These are phyloP conservation scores for Leptodermis oblonga DNA, from an alignment of 257 asterid genomes.

Conservation along the genomic window DNA sequence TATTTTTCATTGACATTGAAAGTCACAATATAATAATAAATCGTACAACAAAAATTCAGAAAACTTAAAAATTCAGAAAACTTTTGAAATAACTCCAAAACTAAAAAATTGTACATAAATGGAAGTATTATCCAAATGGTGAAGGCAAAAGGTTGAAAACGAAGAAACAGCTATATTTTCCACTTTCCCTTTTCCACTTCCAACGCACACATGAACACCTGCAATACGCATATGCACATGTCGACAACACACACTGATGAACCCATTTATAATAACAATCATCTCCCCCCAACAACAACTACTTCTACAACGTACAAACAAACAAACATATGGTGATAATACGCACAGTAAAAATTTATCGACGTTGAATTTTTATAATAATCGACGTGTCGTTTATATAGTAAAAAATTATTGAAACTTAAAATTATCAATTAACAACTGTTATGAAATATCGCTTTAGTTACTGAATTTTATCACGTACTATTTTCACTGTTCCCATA, in stretches of 20 bases:
- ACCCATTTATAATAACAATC: slow-evolving; percentile 2
- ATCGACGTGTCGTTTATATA: too few species aligned
- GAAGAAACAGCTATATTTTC: slow-evolving; percentile 2
- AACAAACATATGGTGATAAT: too few species aligned
- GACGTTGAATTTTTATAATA: too few species aligned
- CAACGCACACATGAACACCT: neutral
- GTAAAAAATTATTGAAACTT: too few species aligned
- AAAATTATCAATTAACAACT: too few species aligned
- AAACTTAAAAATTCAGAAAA: neutral
- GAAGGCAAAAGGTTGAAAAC: neutral
- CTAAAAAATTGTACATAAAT: neutral
- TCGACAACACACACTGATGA: slow-evolving; percentile 3
- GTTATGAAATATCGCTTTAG: too few species aligned
- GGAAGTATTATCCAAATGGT: too few species aligned
- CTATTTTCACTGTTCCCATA: too few species aligned
- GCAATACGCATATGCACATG: slow-evolving; percentile 9
- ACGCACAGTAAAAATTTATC: too few species aligned
- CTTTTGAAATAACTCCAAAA: neutral
- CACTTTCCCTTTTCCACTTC: neutral
- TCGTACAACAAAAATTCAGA: neutral
- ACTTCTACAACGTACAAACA: neutral
- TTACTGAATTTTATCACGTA: too few species aligned
- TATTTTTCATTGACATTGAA: too few species aligned
- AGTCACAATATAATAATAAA: too few species aligned
- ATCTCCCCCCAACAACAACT: slow-evolving; percentile 6